phyloP scores from a whole-genome alignment of 1,139 yeast genomes.

The Nakaseomyces delphensis region DNA sequence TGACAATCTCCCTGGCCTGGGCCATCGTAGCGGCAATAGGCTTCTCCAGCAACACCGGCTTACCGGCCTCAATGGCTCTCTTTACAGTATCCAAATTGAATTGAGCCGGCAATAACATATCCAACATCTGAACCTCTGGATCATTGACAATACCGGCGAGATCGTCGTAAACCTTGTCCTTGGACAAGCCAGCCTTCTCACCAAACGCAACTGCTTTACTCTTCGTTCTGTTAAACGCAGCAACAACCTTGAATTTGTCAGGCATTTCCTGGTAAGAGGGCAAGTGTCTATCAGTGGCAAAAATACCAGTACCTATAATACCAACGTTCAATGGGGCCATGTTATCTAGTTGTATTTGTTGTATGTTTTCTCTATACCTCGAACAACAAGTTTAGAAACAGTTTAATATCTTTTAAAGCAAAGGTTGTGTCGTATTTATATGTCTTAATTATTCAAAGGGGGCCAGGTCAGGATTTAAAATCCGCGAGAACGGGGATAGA shows the following conservation, averaged over 20 bases:
- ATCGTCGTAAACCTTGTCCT: constrained; percentile 49
- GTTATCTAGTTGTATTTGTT: not conserved
- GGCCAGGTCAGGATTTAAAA: no score
- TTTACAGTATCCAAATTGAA: constrained; percentile 58
- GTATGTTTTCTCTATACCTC: no score
- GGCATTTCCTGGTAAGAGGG: constrained; percentile 53
- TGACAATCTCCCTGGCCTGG: constrained; percentile 73
- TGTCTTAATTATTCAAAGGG: no score
- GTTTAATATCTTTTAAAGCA: no score
- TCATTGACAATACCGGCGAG: constrained; percentile 60
- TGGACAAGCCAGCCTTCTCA: constrained; percentile 44
- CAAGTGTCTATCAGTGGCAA: constrained; percentile 74
- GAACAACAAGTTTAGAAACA: no score
- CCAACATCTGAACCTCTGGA: constrained; percentile 60
- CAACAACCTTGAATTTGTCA: constrained; percentile 40
- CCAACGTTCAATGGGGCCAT: constrained; percentile 39
- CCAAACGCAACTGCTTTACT: constrained; percentile 78
- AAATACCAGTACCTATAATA: constrained; percentile 84
- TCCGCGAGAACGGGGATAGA: no score
- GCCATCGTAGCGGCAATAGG: constrained; percentile 81
- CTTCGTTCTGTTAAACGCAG: constrained; percentile 75
- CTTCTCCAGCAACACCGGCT: constrained; percentile 77
- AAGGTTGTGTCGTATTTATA: no score
- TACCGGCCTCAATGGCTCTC: constrained; percentile 52
- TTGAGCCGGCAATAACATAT: constrained; percentile 81